Percentiles rank a stretch among this genome's conserved stretches.
Conservation (phyloP, 176 grass and related monocot species). For the Zoysia pacifica region DNA sequence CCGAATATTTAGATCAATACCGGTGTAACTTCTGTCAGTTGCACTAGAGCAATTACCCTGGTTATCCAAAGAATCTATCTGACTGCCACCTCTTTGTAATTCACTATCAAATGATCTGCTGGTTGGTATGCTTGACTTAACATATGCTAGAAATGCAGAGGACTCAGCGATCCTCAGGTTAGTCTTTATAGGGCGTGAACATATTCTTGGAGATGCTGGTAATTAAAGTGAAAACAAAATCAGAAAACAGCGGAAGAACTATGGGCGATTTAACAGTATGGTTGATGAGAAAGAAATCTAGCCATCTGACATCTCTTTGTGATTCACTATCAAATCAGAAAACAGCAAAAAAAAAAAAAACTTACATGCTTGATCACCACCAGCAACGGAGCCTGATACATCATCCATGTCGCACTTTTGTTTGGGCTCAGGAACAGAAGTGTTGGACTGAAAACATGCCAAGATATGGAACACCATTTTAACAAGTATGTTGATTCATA, state of each 20-base stretch:
- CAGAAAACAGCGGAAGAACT: conserved; percentile 35
- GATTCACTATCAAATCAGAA: neutral
- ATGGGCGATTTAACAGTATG: neutral
- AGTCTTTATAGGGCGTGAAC: conserved; percentile 71
- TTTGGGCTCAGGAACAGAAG: conserved; percentile 27
- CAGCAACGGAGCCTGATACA: conserved; percentile 10
- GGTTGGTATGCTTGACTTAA: conserved; percentile 56
- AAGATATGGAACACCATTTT: conserved; percentile 22
- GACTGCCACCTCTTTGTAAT: conserved; percentile 47
- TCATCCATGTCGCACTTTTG: conserved; percentile 31
- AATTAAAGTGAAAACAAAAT: conserved; percentile 26
- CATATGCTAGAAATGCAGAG: conserved; percentile 94
- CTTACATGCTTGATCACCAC: conserved; percentile 55
- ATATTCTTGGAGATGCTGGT: conserved; percentile 64
- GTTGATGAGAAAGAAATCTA: neutral
- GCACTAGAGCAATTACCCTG: conserved; percentile 34
- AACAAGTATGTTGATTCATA: conserved; percentile 12
- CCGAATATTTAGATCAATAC: conserved; percentile 36
- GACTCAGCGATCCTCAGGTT: conserved; percentile 77
- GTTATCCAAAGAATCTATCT: conserved; percentile 37
- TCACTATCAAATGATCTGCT: conserved; percentile 43
- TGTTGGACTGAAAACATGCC: conserved; percentile 45
- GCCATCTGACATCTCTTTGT: neutral
- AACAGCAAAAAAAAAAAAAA: neutral
- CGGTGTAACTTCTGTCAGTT: conserved; percentile 42